Percentiles rank a stretch among this genome's conserved stretches.
Conservation (phyloP, 2,329 filamentous ascomycete genomes). For the Diaporthe ilicicola region DNA sequence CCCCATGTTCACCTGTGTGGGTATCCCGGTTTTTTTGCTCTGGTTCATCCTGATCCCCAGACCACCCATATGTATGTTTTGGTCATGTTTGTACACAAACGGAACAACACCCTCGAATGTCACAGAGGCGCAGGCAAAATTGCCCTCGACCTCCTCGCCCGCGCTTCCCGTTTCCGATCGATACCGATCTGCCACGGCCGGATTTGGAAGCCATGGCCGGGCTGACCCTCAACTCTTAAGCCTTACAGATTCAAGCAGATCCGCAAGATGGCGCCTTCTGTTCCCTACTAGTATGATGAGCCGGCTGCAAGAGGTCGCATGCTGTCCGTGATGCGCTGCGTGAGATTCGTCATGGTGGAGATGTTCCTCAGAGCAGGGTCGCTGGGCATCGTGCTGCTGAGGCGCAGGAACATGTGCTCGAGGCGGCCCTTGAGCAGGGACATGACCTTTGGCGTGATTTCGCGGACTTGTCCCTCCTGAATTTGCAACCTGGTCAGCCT, state of each 20-base stretch:
- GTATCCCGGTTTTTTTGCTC: conserved; percentile 1
- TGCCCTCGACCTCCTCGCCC: background rate
- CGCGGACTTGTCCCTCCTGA: conserved; percentile 63
- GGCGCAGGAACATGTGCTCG: conserved; percentile 60
- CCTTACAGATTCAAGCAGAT: background rate
- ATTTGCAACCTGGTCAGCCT: background rate
- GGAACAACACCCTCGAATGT: background rate
- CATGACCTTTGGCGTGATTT: conserved; percentile 67
- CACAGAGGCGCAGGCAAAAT: background rate
- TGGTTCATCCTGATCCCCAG: conserved; percentile 1
- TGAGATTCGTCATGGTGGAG: conserved; percentile 50
- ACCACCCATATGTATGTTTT: conserved; percentile 22
- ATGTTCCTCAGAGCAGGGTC: conserved; percentile 59
- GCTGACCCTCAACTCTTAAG: background rate
- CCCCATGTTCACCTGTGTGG: background rate
- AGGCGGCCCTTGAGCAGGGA: conserved; percentile 59
- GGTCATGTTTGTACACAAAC: conserved; percentile 18
- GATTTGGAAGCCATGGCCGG: background rate
- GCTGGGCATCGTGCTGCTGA: conserved; percentile 56
- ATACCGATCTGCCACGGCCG: background rate
- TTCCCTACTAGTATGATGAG: conserved; percentile 9
- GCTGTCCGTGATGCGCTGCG: conserved; percentile 44
- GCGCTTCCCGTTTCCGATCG: background rate
- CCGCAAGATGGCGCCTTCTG: background rate
- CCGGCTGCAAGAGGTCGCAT: conserved; percentile 21